Conservation (phyloP, 176 grass and related monocot species). For the Melocanna baccifera region DNA sequence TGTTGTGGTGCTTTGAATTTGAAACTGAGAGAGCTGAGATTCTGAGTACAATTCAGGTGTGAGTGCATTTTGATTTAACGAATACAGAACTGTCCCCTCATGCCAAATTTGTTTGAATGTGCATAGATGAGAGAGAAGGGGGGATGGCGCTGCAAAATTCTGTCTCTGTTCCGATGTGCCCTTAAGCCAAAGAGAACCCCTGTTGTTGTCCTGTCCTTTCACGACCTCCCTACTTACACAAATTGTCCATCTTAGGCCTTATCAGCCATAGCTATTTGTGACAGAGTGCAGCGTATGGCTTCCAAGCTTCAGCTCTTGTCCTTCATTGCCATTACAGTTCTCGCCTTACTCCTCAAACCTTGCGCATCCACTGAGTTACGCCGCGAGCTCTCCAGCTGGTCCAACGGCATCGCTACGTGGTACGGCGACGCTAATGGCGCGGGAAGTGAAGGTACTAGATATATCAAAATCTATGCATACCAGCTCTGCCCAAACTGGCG, state of each 20-base stretch:
- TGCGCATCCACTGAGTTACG: conserved; percentile 34
- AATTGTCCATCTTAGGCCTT: not conserved
- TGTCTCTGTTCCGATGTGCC: not conserved
- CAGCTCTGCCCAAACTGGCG: not conserved
- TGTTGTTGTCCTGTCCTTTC: not conserved
- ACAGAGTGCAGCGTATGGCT: conserved; percentile 27
- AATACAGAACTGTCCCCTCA: not conserved
- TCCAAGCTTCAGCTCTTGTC: conserved; percentile 5
- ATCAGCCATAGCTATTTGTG: not conserved
- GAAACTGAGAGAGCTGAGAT: not conserved
- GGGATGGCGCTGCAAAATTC: not conserved
- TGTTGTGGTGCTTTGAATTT: not conserved
- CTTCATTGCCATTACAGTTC: not conserved
- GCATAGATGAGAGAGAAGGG: too few relatives aligned
- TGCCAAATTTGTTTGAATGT: conserved; percentile 1
- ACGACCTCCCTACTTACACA: not conserved
- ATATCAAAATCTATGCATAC: not conserved
- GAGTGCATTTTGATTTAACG: not conserved
- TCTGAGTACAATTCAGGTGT: not conserved
- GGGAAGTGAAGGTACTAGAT: conserved; percentile 70
- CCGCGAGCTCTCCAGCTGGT: conserved; percentile 58
- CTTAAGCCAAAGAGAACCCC: not conserved
- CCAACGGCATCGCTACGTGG: conserved; percentile 56
- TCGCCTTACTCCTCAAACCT: conserved; percentile 23
- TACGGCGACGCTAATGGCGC: conserved; percentile 59